Percentiles rank a stretch among this genome's conserved stretches.
Evolutionary conservation across 148 eudicot species (phyloP).

Genomic region (Camellia japonica): DNA sequence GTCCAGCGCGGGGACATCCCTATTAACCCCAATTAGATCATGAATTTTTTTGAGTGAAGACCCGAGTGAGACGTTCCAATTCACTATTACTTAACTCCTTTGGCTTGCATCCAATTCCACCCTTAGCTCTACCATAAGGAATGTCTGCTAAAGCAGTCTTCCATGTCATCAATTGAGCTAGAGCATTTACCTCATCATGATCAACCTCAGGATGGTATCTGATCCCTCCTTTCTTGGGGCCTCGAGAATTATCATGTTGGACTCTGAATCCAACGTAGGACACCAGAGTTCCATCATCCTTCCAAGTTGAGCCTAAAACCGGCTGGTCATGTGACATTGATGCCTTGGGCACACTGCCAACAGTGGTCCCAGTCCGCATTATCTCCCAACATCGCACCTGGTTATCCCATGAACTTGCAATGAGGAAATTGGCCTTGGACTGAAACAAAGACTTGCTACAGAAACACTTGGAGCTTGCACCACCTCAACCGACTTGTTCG

Average conservation of each 20-base stretch:
- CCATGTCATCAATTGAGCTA: slow-evolving; percentile 61
- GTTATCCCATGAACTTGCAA: slow-evolving; percentile 97
- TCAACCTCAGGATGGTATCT: slow-evolving; percentile 28
- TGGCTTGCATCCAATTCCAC: slow-evolving; percentile 50
- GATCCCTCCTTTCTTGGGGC: too few species aligned
- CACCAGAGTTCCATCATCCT: too few species aligned
- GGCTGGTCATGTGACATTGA: too few species aligned
- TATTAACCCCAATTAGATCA: neutral
- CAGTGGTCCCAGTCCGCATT: too few species aligned
- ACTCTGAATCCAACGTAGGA: too few species aligned
- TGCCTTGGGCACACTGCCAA: too few species aligned
- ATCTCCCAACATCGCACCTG: slow-evolving; percentile 29
- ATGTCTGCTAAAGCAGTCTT: slow-evolving; percentile 53
- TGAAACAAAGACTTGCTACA: slow-evolving; percentile 73
- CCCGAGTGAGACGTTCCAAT: slow-evolving; percentile 34
- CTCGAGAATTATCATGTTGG: too few species aligned
- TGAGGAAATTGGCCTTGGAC: slow-evolving; percentile 83
- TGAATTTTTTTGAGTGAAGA: too few species aligned
- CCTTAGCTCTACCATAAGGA: slow-evolving; percentile 60
- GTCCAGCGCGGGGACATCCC: slow-evolving; percentile 36
- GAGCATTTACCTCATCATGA: slow-evolving; percentile 56
- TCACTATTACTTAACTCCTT: slow-evolving; percentile 38
- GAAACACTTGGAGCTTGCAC: slow-evolving; percentile 67
- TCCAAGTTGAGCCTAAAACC: too few species aligned
- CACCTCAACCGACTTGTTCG: slow-evolving; percentile 44